Evolutionary conservation across 1,284 basidiomycete species (phyloP), one percentile per base, ranked within the genome.

Genomic region (Amylostereum areolatum): DNA sequence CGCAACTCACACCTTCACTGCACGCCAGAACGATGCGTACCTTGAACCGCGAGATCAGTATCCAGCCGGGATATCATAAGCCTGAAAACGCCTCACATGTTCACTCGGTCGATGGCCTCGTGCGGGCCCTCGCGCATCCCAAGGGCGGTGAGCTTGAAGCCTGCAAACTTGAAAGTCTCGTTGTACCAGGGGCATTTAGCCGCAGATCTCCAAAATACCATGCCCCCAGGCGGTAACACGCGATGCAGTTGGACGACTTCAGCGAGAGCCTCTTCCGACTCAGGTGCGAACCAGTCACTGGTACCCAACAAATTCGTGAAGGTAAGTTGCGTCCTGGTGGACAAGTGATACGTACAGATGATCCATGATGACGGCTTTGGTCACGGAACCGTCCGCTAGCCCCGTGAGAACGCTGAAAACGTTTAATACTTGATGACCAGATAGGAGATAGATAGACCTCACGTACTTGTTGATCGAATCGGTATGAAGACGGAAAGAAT

Each of bases 351-450:
- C 34, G 8, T 35, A 35, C 47, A 89, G 74, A 52, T 86, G 84
- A 64, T 92, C 89, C 89, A 92, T 92, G 48, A 89, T 73, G 50
- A 92, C 77, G 8, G 79, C 76, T 39, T 81, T 78, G 32, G 84
- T 85, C 35, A 89, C 67, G 12, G 74, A 77, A 43, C 66, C 69
- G 42, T 70, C 63, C 1, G 70, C 65, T n/a, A 88, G 68, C 27
- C 80, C 80, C 18, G 72, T 70, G 5, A 86, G 67, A 3, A 83
- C 81, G 52, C 81, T 84, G 49, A 24, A 30, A 18, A 18, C 18
- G 18, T 18, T 18, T 18, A 18, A 18, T 18, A 18, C 18, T 18
- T 18, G 18, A 24, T 46, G 12, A 51, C 40, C 30, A 25, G 24
- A 39, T 25, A 10, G 32, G 24, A 31, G 42, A 29, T 30, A 33